Percentiles rank a stretch among this genome's conserved stretches.
Conservation (phyloP, 1,284 basidiomycete species). For the Boletus holoroseus region DNA sequence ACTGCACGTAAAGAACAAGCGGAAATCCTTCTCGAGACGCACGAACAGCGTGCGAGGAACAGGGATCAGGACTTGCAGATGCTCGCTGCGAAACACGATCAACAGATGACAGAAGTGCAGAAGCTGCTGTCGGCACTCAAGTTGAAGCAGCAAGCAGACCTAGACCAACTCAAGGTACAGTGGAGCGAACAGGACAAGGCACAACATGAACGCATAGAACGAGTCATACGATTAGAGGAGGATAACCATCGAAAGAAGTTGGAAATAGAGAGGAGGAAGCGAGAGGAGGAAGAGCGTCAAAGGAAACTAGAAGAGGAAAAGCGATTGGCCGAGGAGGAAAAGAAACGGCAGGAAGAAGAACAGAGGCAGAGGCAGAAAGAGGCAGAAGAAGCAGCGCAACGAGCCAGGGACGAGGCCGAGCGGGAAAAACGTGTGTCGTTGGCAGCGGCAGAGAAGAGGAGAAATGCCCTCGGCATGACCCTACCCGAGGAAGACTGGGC, state of each 20-base stretch:
- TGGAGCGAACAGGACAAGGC: constrained; percentile 51
- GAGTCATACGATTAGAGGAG: constrained; percentile 59
- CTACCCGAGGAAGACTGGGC: constrained; percentile 65
- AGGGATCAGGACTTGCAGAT: constrained; percentile 37
- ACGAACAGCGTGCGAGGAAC: constrained; percentile 36
- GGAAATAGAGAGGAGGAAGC: constrained; percentile 46
- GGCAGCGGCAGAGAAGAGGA: constrained; percentile 29
- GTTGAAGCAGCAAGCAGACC: constrained; percentile 43
- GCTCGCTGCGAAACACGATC: constrained; percentile 39
- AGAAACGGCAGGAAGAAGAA: constrained; percentile 32
- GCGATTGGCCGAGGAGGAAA: constrained; percentile 33
- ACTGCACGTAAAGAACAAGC: constrained; percentile 54
- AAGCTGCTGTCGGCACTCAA: constrained; percentile 40
- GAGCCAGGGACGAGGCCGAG: constrained; percentile 30
- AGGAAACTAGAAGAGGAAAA: constrained; percentile 37
- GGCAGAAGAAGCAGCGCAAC: constrained; percentile 39
- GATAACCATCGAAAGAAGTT: constrained; percentile 49
- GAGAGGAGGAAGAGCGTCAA: constrained; percentile 45
- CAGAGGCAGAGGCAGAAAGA: constrained; percentile 37
- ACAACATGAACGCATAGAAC: constrained; percentile 58
- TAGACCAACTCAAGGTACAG: constrained; percentile 40
- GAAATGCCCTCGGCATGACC: constrained; percentile 44
- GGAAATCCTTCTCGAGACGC: constrained; percentile 37
- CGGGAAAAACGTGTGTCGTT: constrained; percentile 31
- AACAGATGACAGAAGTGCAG: constrained; percentile 49